Base-by-base conservation (phyloP, 2,329 filamentous ascomycete species). In the Diplodia corticola region DNA sequence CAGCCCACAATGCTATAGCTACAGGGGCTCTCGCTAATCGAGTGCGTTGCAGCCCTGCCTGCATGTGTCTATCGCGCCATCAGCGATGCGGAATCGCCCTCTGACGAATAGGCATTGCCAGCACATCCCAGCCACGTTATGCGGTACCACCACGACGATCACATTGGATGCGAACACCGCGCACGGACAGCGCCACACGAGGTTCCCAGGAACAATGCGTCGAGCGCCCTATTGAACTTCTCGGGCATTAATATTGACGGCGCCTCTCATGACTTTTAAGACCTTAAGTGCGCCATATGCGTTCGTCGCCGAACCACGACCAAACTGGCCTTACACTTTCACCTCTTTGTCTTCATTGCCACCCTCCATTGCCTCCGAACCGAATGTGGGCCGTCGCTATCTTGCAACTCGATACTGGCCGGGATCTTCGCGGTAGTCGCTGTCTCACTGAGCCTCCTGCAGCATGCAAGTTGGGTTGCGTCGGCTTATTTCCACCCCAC, bases 71-170 rank as follows among this genome's bases (percentile, higher is more conserved):
- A 61, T 49, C 26, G 24, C 26, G 28, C n/a, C 44, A 61, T 61
- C 40, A n/a, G 28, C 57, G 12, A n/a, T 10, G 26, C n/a, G 24
- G 57, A 44, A 49, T 49, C 13, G 13, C 6, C 10, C 22, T 61
- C 44, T 61, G 57, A 61, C 57, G 57, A 61, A 61, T 49, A 28
- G 44, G 20, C 22, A 17, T 4, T n/a, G 40, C 4, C 40, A 30
- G 28, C 57, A 28, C 35, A 28, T 30, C 55, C 24, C 55, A 60
- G 55, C 55, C 55, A 60, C 55, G 55, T 60, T 61, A 61, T 61
- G 57, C 57, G 15, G 57, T 61, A n/a, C 57, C 10, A 61, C 44
- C 26, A 35, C 33, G 57, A 20, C 17, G 57, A 61, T 61, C 57
- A 44, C 40, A 49, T 28, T 61, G 57, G 28, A 61, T 61, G 57